Evolutionary conservation across 1,139 yeast genomes (phyloP).

Genomic region (Diutina catenulata): DNA sequence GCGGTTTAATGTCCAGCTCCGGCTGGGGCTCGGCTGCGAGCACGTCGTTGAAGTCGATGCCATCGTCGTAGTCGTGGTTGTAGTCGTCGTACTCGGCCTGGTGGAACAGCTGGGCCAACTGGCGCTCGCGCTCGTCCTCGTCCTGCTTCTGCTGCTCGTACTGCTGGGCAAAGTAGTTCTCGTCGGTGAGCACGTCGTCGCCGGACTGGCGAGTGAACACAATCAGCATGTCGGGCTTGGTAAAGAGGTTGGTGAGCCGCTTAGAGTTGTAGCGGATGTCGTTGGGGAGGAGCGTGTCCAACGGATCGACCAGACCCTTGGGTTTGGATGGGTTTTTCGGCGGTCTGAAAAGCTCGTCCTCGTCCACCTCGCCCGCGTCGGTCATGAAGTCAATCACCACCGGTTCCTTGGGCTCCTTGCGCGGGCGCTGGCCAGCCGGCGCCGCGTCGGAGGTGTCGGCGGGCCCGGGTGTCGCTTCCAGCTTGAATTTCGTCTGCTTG

Average conservation of each 20-base stretch:
- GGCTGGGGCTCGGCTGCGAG: conserved; percentile 17
- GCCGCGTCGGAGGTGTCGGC: conserved; percentile 9
- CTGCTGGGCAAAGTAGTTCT: conserved; percentile 64
- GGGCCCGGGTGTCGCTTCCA: conserved; percentile 10
- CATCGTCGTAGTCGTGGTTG: conserved; percentile 23
- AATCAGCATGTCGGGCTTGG: conserved; percentile 46
- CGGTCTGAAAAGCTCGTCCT: conserved; percentile 40
- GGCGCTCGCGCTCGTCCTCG: conserved; percentile 22
- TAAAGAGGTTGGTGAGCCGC: conserved; percentile 53
- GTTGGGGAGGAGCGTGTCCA: conserved; percentile 46
- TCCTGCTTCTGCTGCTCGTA: conserved; percentile 32
- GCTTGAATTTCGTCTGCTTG: conserved; percentile 20
- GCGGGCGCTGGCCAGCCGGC: conserved; percentile 8
- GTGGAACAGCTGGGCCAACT: conserved; percentile 30
- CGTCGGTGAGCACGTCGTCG: conserved; percentile 37
- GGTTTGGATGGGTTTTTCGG: conserved; percentile 32
- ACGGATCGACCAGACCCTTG: conserved; percentile 10
- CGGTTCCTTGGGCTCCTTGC: conserved; percentile 21
- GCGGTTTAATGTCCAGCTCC: conserved; percentile 33
- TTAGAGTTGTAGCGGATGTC: conserved; percentile 67
- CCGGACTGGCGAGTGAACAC: conserved; percentile 17
- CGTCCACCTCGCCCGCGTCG: conserved; percentile 25
- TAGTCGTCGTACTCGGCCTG: conserved; percentile 35
- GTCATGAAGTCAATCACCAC: conserved; percentile 40
- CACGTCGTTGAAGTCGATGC: conserved; percentile 34